Evolutionary conservation across 352 stramenopile species (phyloP), one percentile per base, ranked within the genome.

Genomic region (Pythium rishiriense): DNA sequence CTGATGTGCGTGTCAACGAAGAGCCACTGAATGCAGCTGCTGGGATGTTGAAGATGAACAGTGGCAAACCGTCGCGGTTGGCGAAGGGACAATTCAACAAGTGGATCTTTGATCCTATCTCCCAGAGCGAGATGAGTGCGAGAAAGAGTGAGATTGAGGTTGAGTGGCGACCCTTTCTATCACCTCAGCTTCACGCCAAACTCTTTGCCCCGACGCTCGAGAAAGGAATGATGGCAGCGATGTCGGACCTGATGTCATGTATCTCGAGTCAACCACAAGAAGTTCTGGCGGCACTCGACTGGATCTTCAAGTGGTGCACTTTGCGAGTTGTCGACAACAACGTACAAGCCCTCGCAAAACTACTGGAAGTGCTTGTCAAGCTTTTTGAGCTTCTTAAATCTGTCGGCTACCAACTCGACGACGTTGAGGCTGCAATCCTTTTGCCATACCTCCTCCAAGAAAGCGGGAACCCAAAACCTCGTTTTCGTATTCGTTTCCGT

Each of bases 271-370:
- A 94, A 59, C 75, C 73, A 0, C 70, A 90, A 21, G 85, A 96
- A 59, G 71, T 94, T 22, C 60, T 93, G 10, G 63, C 73, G 17
- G 83, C 74, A 19, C 62, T 96, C 28, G 87, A 96, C 65, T 68
- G 91, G 26, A 74, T 94, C 14, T 71, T 96, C 35, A 96, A 96
- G 69, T 96, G 87, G 87, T 94, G 81, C 26, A 83, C 78, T 6
- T 73, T 96, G 14, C 84, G 87, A 9, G 80, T 96, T 49, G 86
- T 94, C 9, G 87, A 96, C 68, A 94, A 94, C 57, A 96, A 96
- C 45, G 87, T 94, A 17, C 86, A 96, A 65, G 87, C 83, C 0
- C 72, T 94, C 17, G 84, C 81, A 1, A 94, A 94, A 41, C 54
- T 96, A 31, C 69, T 96, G 3, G 86, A 96, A 45, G 75, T 95